Evolutionary conservation across 2,329 filamentous ascomycete species (phyloP).

Genomic region (Diaporthe aspalathi): DNA sequence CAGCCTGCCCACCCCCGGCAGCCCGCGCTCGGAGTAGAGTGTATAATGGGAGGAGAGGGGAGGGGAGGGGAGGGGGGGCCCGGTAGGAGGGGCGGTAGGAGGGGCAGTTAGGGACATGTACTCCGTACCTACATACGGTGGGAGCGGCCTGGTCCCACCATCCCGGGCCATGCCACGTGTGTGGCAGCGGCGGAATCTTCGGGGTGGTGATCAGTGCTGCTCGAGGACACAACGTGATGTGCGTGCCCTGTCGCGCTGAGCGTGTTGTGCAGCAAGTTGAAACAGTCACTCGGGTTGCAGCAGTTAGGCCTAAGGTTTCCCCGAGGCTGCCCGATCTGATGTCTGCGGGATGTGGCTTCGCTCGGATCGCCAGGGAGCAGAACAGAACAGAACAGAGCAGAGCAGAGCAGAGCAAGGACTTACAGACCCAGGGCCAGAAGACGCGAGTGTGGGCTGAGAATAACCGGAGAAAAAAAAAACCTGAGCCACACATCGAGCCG

Average conservation of each 20-base stretch:
- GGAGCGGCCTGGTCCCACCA: conserved; percentile 26
- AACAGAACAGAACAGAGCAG: neutral
- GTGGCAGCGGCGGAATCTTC: conserved; percentile 30
- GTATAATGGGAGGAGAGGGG: too few relatives aligned
- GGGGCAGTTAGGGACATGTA: too few relatives aligned
- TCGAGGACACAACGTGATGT: conserved; percentile 16
- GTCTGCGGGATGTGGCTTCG: conserved; percentile 16
- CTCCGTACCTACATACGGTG: neutral
- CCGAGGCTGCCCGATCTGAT: conserved; percentile 31
- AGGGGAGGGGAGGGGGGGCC: neutral
- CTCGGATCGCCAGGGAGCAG: conserved; percentile 6
- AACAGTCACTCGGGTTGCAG: conserved; percentile 17
- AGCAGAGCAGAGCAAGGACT: neutral
- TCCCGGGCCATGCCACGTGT: conserved; percentile 31
- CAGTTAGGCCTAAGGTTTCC: conserved; percentile 19
- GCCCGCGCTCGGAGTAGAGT: conserved; percentile 9
- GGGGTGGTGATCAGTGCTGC: conserved; percentile 28
- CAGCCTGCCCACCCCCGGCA: conserved; percentile 1
- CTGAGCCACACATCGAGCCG: neutral
- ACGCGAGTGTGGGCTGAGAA: neutral
- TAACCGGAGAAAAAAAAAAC: neutral
- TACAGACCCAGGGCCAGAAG: too few relatives aligned
- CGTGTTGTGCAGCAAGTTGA: conserved; percentile 28
- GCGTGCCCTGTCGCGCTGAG: conserved; percentile 13
- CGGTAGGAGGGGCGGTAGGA: neutral